These are phyloP conservation scores for Xylariaceae sp. DNA, from an alignment of 2,329 filamentous ascomycete genomes.

Conservation along the genomic window DNA sequence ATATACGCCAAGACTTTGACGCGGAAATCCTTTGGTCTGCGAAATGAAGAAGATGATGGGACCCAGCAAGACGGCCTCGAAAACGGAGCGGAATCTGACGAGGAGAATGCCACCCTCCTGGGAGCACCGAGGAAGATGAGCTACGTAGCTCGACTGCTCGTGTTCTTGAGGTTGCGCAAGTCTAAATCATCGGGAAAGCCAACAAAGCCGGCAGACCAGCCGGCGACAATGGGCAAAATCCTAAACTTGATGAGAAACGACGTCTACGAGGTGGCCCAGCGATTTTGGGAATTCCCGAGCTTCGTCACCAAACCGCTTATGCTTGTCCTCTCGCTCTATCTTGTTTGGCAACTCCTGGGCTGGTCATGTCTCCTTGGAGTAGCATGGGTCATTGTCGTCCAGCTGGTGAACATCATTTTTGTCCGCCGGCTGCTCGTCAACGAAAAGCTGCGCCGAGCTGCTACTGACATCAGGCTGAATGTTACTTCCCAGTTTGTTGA, in stretches of 20 bases:
- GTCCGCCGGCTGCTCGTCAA: constrained; percentile 59
- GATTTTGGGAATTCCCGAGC: constrained; percentile 82
- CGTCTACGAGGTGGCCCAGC: constrained; percentile 72
- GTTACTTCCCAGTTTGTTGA: constrained; percentile 81
- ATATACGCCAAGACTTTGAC: constrained; percentile 71
- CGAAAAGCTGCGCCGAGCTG: constrained; percentile 62
- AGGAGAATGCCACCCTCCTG: constrained; percentile 18
- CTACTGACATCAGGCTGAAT: constrained; percentile 72
- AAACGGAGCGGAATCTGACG: constrained; percentile 3
- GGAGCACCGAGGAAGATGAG: constrained; percentile 13
- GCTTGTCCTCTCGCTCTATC: constrained; percentile 62
- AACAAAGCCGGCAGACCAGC: constrained; percentile 33
- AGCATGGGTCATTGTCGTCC: constrained; percentile 59
- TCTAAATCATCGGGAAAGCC: constrained; percentile 12
- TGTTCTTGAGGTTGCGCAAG: constrained; percentile 18
- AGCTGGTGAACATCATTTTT: constrained; percentile 60
- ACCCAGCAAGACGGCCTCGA: constrained; percentile 11
- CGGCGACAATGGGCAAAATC: constrained; percentile 83
- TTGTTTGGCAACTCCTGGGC: constrained; percentile 74
- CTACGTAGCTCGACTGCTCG: constrained; percentile 20
- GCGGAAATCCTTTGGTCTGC: constrained; percentile 47
- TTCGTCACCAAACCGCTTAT: constrained; percentile 70
- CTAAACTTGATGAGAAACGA: constrained; percentile 79
- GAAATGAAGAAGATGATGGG: constrained; percentile 20
- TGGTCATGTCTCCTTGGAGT: constrained; percentile 72